Conservation (phyloP, 208 protist genomes). For the Wallacemonas sp. region DNA sequence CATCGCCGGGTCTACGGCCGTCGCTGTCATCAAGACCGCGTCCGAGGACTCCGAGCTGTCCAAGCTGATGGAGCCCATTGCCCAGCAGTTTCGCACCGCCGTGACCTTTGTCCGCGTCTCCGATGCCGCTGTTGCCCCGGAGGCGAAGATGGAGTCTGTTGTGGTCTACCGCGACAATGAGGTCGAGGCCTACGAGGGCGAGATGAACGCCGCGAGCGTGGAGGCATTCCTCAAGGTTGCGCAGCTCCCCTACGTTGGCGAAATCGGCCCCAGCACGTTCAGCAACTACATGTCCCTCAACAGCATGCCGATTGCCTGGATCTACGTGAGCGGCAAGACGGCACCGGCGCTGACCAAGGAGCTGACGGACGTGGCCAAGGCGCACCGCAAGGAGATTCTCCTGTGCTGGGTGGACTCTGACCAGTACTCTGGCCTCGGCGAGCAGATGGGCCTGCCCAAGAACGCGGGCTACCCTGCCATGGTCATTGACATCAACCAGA, state of each 20-base stretch:
- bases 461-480: conserved; percentile 75
- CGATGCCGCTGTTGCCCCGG: conserved; percentile 44
- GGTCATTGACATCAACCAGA: conserved; percentile 53
- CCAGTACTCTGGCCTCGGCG: conserved; percentile 62
- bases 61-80: conserved; percentile 30
- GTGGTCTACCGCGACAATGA: conserved; percentile 58
- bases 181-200: conserved; percentile 45
- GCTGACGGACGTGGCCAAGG: conserved; percentile 55
- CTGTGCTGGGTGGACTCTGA: conserved; percentile 79
- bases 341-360: conserved; percentile 25
- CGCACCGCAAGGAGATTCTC: conserved; percentile 69
- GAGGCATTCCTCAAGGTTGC: conserved; percentile 58
- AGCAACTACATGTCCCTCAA: conserved; percentile 61
- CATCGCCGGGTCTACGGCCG: conserved; percentile 26
- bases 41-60: conserved; percentile 37
- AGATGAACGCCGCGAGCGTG: conserved; percentile 29
- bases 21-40: conserved; percentile 63
- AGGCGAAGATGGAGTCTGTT: conserved; percentile 63
- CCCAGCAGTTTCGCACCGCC: conserved; percentile 38
- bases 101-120: conserved; percentile 68
- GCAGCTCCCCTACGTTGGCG: conserved; percentile 57
- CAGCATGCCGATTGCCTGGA: conserved; percentile 58
- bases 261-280: conserved; percentile 70
- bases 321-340: conserved; percentile 59
- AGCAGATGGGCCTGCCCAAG: conserved; percentile 60